phyloP scores from a whole-genome alignment of 257 asterid genomes.

The Echites panduratus region DNA sequence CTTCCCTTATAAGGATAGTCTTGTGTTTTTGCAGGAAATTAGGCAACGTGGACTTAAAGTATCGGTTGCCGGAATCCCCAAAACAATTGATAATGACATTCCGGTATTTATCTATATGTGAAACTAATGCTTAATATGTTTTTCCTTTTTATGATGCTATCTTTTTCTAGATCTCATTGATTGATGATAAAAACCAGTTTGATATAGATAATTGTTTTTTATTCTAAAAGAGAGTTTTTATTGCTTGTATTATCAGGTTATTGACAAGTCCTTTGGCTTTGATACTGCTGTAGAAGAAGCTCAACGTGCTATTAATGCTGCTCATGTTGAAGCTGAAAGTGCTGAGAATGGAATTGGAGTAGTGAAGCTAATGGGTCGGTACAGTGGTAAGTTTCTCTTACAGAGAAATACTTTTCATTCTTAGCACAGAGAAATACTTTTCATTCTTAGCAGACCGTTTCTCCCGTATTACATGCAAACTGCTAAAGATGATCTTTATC shows the following conservation, averaged over 20 bases:
- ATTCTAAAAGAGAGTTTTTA: not conserved
- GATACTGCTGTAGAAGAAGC: slow-evolving; percentile 97
- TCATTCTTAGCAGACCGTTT: not conserved
- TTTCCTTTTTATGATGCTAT: too few relatives aligned
- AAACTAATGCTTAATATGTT: too few relatives aligned
- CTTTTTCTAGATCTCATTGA: too few relatives aligned
- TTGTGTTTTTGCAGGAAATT: slow-evolving; percentile 58
- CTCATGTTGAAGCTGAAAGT: slow-evolving; percentile 92
- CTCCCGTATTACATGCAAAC: not conserved
- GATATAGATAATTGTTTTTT: slow-evolving; percentile 7
- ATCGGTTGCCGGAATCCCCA: slow-evolving; percentile 85
- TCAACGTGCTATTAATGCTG: slow-evolving; percentile 96
- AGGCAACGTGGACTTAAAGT: slow-evolving; percentile 85
- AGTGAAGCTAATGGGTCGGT: slow-evolving; percentile 95
- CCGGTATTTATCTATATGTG: slow-evolving; percentile 47
- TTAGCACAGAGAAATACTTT: not conserved
- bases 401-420: not conserved
- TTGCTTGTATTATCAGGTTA: slow-evolving; percentile 47
- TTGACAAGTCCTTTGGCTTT: slow-evolving; percentile 88
- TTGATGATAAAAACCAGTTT: too few relatives aligned
- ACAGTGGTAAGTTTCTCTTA: slow-evolving; percentile 55
- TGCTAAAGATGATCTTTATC: slow-evolving; percentile 6
- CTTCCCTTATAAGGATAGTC: slow-evolving; percentile 8
- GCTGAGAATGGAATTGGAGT: slow-evolving; percentile 91
- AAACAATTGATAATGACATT: slow-evolving; percentile 95